A percentile compares a stretch with the other conserved stretches of the same genome.
These are phyloP conservation scores for Vitis cinerea DNA, from an alignment of 164 flowering plant species.

Conservation along the genomic window DNA sequence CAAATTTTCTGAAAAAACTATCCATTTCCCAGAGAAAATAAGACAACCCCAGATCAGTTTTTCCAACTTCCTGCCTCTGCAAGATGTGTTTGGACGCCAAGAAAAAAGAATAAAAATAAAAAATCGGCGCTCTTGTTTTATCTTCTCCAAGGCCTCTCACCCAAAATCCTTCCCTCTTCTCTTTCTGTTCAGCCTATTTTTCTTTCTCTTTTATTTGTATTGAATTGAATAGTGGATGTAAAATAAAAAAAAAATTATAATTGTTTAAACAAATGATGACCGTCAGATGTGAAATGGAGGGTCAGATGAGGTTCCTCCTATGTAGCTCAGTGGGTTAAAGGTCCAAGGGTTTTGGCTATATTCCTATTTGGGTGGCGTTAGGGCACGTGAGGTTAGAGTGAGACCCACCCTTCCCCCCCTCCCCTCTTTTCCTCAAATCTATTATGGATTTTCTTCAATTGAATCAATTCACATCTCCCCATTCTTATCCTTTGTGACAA, in stretches of 20 bases:
- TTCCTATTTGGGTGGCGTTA: too few species aligned
- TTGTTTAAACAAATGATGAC: background rate
- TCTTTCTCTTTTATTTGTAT: background rate
- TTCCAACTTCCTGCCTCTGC: background rate
- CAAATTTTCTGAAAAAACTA: background rate
- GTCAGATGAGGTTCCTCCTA: constrained; percentile 21
- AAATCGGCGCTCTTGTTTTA: background rate
- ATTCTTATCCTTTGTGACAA: too few species aligned
- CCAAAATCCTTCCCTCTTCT: background rate
- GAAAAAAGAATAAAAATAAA: too few species aligned
- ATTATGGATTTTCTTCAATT: too few species aligned
- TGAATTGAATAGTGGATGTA: background rate
- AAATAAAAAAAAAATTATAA: background rate
- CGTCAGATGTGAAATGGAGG: constrained; percentile 21
- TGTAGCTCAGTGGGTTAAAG: too few species aligned
- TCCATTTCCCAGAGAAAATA: constrained; percentile 2
- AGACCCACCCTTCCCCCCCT: too few species aligned
- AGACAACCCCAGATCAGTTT: background rate
- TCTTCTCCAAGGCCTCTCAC: constrained; percentile 2
- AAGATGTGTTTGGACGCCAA: background rate
- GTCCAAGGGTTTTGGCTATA: too few species aligned
- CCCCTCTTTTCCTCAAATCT: too few species aligned
- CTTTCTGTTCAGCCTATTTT: background rate
- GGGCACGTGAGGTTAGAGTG: too few species aligned
- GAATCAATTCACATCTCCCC: too few species aligned